Conservation (phyloP, 805 yeast species). For the Candida adriatica region DNA sequence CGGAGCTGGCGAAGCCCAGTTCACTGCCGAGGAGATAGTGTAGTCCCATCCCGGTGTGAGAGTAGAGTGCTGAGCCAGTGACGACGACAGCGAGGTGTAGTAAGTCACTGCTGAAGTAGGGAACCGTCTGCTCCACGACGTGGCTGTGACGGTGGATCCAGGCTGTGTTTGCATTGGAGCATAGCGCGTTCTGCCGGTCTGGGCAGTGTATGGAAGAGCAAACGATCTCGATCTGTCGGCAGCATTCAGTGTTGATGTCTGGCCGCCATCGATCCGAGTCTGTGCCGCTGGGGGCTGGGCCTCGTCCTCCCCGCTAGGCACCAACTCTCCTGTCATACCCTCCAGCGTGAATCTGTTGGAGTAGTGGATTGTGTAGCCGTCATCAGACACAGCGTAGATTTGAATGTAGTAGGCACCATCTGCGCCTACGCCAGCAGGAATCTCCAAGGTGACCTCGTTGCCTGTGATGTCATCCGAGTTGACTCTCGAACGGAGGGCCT, state of each 20-base stretch:
- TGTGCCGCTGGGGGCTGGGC: constrained; percentile 35
- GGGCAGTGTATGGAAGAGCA: constrained; percentile 63
- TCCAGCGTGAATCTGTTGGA: constrained; percentile 55
- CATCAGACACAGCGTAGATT: constrained; percentile 38
- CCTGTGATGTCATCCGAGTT: constrained; percentile 27
- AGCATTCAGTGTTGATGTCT: constrained; percentile 29
- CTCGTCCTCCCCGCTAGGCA: constrained; percentile 36
- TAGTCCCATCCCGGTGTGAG: constrained; percentile 83
- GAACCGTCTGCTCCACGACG: constrained; percentile 58
- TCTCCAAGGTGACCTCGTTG: constrained; percentile 31
- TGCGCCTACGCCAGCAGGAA: constrained; percentile 42
- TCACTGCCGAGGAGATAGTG: constrained; percentile 52
- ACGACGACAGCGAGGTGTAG: constrained; percentile 37
- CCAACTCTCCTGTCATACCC: constrained; percentile 63
- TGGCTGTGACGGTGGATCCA: constrained; percentile 54
- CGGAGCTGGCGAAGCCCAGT: constrained; percentile 68
- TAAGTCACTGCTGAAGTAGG: constrained; percentile 65
- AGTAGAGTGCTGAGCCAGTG: constrained; percentile 46
- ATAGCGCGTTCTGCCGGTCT: constrained; percentile 70
- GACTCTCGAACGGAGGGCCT: constrained; percentile 21
- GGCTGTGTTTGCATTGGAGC: constrained; percentile 97
- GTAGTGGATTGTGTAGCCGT: constrained; percentile 51
- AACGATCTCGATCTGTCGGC: constrained; percentile 47
- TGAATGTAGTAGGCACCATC: constrained; percentile 73
- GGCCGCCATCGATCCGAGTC: constrained; percentile 26